These are phyloP conservation scores for Leccinum uliginosum DNA, from an alignment of 768 basidiomycete species.

Conservation along the genomic window DNA sequence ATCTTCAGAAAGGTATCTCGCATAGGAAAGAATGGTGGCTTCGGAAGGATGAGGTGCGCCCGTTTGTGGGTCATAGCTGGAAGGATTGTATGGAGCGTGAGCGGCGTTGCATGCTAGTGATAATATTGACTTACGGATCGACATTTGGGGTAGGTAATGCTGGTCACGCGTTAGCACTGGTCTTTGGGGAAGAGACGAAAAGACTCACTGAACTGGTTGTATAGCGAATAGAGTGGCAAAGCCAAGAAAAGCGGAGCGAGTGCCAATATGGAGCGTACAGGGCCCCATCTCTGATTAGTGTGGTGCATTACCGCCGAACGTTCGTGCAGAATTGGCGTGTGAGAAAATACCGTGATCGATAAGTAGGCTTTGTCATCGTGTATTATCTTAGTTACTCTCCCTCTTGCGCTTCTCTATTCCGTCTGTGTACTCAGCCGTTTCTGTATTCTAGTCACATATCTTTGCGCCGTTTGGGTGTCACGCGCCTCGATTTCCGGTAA, in stretches of 20 bases:
- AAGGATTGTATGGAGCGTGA: neutral
- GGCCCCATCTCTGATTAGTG: slow-evolving; percentile 46
- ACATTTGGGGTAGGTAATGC: slow-evolving; percentile 56
- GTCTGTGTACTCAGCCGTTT: too few species aligned
- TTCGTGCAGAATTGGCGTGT: too few species aligned
- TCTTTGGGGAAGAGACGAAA: neutral
- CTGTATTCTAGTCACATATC: too few species aligned
- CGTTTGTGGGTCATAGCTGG: slow-evolving; percentile 47
- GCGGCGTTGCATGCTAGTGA: neutral
- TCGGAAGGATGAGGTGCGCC: slow-evolving; percentile 70
- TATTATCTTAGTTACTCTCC: too few species aligned
- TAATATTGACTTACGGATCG: slow-evolving; percentile 40
- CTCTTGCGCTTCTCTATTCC: too few species aligned
- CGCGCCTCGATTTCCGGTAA: too few species aligned
- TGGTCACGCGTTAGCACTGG: slow-evolving; percentile 22
- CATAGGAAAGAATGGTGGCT: slow-evolving; percentile 56
- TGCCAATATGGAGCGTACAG: slow-evolving; percentile 50
- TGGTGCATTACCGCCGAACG: too few species aligned
- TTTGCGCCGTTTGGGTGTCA: too few species aligned
- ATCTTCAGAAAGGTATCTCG: slow-evolving; percentile 71
- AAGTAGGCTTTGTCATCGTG: too few species aligned
- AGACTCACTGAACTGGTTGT: slow-evolving; percentile 46
- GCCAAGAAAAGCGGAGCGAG: slow-evolving; percentile 53
- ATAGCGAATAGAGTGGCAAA: slow-evolving; percentile 43
- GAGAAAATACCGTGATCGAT: too few species aligned